A percentile compares a stretch with the other conserved stretches of the same genome.
Conservation (phyloP, 2,329 filamentous ascomycete genomes). For the Beauveria sp. region DNA sequence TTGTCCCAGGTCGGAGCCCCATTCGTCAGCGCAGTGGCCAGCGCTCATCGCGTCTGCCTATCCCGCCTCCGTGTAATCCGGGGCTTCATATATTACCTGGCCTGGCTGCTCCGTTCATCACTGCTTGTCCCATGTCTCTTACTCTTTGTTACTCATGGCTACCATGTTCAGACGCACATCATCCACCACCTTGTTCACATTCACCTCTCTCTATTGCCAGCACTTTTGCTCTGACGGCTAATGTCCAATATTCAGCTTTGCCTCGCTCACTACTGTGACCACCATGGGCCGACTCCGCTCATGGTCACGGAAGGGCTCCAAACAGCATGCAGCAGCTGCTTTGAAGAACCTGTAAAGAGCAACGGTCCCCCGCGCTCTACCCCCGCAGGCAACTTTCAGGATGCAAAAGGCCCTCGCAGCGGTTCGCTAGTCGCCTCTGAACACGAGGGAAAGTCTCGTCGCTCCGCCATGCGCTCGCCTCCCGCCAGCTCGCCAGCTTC, state of each 20-base stretch:
- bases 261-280: slow-evolving; percentile 63
- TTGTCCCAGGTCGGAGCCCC: neutral
- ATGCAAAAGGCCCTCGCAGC: slow-evolving; percentile 38
- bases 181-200: slow-evolving; percentile 7
- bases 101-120: neutral
- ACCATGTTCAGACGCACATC: neutral
- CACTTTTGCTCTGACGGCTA: slow-evolving; percentile 17
- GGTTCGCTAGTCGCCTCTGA: slow-evolving; percentile 37
- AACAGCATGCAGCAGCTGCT: slow-evolving; percentile 52
- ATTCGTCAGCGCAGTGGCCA: neutral
- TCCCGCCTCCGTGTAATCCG: slow-evolving; percentile 5
- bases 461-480: slow-evolving; percentile 25
- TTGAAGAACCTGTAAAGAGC: slow-evolving; percentile 30
- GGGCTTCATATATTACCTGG: slow-evolving; percentile 3
- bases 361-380: slow-evolving; percentile 34
- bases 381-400: slow-evolving; percentile 28
- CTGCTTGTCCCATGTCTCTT: neutral
- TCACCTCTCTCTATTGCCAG: neutral
- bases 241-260: slow-evolving; percentile 48
- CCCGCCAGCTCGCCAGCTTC: slow-evolving; percentile 24
- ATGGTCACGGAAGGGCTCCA: slow-evolving; percentile 63
- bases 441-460: slow-evolving; percentile 35
- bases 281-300: slow-evolving; percentile 60
- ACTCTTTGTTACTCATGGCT: neutral
- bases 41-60: neutral